Evolutionary conservation across 192 early-diverging fungal species (phyloP).

Genomic region (Coemansia guatemalensis): DNA sequence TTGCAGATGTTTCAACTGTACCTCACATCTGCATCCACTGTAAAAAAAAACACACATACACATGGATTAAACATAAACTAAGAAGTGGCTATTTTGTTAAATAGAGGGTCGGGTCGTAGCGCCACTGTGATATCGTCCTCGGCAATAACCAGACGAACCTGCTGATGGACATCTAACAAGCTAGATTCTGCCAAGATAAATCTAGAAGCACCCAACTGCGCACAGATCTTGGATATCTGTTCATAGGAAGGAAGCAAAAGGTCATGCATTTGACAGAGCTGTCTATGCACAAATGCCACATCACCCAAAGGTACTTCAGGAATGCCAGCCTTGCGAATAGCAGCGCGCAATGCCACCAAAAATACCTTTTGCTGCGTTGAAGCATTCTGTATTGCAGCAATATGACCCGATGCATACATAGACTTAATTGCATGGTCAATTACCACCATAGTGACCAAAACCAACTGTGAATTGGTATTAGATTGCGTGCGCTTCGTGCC

Average conservation of each 20-base stretch:
- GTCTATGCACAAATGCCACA: constrained; percentile 65
- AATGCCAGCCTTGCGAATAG: constrained; percentile 63
- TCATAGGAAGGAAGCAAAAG: constrained; percentile 60
- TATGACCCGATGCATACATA: constrained; percentile 78
- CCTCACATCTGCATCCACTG: not conserved
- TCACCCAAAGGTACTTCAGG: constrained; percentile 75
- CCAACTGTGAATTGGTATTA: not conserved
- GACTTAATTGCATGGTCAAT: constrained; percentile 83
- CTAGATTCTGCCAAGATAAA: constrained; percentile 66
- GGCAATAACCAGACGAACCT: constrained; percentile 67
- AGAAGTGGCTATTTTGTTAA: constrained; percentile 54
- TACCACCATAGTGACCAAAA: constrained; percentile 59
- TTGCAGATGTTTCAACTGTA: not conserved
- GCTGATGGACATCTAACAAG: constrained; percentile 65
- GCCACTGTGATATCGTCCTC: constrained; percentile 83
- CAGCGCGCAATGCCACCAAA: constrained; percentile 66
- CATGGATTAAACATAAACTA: not conserved
- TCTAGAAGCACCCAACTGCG: constrained; percentile 60
- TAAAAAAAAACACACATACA: not conserved
- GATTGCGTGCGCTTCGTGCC: constrained; percentile 3
- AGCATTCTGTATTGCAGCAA: constrained; percentile 69
- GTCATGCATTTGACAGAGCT: constrained; percentile 67
- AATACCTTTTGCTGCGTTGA: constrained; percentile 87
- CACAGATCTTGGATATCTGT: constrained; percentile 64
- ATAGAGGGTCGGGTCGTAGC: constrained; percentile 61